phyloP scores from a whole-genome alignment of 306 rosid species.

The Ammopiptanthus mongolicus region DNA sequence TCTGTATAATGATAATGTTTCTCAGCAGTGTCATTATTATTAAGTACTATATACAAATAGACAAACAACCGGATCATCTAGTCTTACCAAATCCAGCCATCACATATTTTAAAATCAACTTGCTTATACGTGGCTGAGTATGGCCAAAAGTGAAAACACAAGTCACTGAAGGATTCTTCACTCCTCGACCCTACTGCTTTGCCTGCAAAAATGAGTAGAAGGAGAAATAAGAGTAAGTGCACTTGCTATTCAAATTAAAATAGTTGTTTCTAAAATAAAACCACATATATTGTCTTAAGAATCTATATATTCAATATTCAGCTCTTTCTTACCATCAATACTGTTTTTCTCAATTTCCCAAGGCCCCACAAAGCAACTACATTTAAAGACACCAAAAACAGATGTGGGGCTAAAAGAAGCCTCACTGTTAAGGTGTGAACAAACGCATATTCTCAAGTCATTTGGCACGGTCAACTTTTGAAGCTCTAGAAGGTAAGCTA shows the following conservation, averaged over 20 bases:
- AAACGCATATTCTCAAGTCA: slow-evolving; percentile 17
- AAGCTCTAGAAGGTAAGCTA: not conserved
- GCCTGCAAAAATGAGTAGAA: slow-evolving; percentile 41
- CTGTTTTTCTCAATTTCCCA: not conserved
- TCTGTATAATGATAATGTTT: slow-evolving; percentile 10
- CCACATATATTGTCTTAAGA: not conserved
- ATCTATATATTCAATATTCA: not conserved
- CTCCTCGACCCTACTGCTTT: slow-evolving; percentile 45
- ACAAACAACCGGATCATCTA: slow-evolving; percentile 21
- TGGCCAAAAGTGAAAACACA: not conserved
- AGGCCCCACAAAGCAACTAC: not conserved
- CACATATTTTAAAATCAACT: slow-evolving; percentile 20
- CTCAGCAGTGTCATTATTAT: not conserved
- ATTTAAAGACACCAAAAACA: not conserved
- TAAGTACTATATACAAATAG: slow-evolving; percentile 34
- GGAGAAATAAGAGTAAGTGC: not conserved
- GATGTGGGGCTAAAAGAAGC: not conserved
- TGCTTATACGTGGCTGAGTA: not conserved
- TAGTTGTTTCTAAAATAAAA: not conserved
- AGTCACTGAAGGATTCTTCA: not conserved
- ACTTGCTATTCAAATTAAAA: not conserved
- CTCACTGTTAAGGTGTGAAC: not conserved
- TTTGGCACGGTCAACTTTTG: not conserved
- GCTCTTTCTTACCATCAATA: not conserved
- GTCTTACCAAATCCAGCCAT: slow-evolving; percentile 14